Base-by-base conservation (phyloP, 2,329 filamentous ascomycete species). In the Macrophomina tecta region DNA sequence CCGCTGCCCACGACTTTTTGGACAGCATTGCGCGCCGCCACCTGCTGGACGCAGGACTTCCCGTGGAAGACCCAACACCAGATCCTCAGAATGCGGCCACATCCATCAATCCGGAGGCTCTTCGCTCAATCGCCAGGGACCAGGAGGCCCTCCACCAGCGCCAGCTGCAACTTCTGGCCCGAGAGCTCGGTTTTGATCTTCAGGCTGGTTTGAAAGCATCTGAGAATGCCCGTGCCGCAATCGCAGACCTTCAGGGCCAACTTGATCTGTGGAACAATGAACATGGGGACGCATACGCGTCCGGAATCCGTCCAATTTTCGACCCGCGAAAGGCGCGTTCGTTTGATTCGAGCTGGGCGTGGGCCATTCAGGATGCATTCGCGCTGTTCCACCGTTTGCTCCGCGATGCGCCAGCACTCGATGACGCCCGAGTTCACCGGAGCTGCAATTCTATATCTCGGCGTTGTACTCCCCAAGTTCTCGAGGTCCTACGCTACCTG, bases 291-390 rank as follows among this genome's bases (percentile, higher is more conserved):
- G 67, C 65, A 45, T 72, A 70, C 38, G 70, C 66, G 12, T 61
- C 65, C 23, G 70, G 70, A 23, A 70, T 72, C 28, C 67, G 68
- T 14, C 70, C 70, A n/a, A 63, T 63, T 30, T 72, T 72, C 49
- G 66, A 68, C 42, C 18, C 46, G n/a, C 46, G 65, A 30, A 72
- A 72, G 67, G 69, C 66, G 2, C 69, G 70, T 32, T 58, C 64
- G 14, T 72, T 69, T 46, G 69, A 68, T 40, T 72, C 70, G 12
- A 70, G 62, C 46, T 72, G 70, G 70, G 71, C 71, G 46, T 72
- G 70, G 70, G 69, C 62, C 7, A 12, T 70, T 23, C 70, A 72
- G 49, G 70, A 72, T 65, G 62, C 70, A 4, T 68, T 71, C 46
- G 65, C 67, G 40, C 64, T 69, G 30, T 68, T 68, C 48, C 68